A percentile compares a stretch with the other conserved stretches of the same genome.
Conservation (phyloP, 2,329 filamentous ascomycete species). For the Fusarium sp. region DNA sequence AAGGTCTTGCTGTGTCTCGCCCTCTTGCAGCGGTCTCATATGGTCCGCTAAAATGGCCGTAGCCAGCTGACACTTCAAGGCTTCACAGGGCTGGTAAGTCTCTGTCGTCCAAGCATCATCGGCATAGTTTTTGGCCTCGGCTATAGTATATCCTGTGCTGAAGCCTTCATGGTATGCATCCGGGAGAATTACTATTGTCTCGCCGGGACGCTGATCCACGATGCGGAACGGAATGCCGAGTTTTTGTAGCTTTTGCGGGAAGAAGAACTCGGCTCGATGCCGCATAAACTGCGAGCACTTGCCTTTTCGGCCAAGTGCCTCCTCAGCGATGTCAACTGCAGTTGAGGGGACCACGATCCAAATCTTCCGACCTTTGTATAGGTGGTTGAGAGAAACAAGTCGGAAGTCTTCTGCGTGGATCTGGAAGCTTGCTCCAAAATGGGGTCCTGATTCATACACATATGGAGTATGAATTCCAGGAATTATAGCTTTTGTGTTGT, state of each 20-base stretch:
- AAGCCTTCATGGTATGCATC: constrained; percentile 58
- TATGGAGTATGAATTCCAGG: constrained; percentile 57
- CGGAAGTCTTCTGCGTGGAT: constrained; percentile 57
- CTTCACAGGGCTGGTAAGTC: constrained; percentile 53
- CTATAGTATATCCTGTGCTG: constrained; percentile 57
- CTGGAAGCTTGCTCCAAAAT: constrained; percentile 56
- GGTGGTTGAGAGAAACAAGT: constrained; percentile 55
- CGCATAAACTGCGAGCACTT: constrained; percentile 58
- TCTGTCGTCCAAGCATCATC: constrained; percentile 53
- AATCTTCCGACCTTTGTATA: constrained; percentile 57
- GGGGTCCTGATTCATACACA: constrained; percentile 55
- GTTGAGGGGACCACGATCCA: constrained; percentile 56
- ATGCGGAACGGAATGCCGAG: constrained; percentile 55
- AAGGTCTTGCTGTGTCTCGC: constrained; percentile 52
- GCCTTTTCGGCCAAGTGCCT: constrained; percentile 49
- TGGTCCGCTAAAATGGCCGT: constrained; percentile 54
- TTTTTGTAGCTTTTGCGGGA: constrained; percentile 55
- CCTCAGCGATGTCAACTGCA: constrained; percentile 52
- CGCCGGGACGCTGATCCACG: constrained; percentile 55
- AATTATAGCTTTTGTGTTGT: constrained; percentile 54
- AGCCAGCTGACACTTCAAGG: constrained; percentile 48
- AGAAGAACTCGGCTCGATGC: constrained; percentile 57
- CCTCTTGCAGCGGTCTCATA: constrained; percentile 50
- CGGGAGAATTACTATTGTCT: constrained; percentile 56
- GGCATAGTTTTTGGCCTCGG: constrained; percentile 57